phyloP scores from a whole-genome alignment of 1,139 yeast genomes.

The Pichia sorboxylosa region DNA sequence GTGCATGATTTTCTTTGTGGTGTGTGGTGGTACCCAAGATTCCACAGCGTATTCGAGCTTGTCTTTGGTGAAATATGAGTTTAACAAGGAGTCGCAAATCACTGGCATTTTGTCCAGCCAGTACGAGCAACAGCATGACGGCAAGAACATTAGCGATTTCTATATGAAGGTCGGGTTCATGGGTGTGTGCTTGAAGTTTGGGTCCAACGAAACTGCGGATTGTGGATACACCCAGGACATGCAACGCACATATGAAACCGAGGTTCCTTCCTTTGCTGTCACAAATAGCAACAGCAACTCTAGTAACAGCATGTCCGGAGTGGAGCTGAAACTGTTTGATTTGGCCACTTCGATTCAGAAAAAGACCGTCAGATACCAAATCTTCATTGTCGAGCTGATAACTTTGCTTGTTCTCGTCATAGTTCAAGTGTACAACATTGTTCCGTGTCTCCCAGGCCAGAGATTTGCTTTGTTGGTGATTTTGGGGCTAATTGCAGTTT shows the following conservation, averaged over 20 bases:
- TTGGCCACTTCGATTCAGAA: conserved; percentile 9
- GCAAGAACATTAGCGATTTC: conserved; percentile 22
- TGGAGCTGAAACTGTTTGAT: conserved; percentile 9
- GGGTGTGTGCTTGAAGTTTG: conserved; percentile 34
- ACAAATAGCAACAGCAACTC: conserved; percentile 7
- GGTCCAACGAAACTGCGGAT: conserved; percentile 3
- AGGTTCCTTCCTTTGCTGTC: conserved; percentile 12
- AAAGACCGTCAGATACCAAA: conserved; percentile 6
- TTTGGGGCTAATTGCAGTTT: neutral
- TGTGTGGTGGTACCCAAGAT: conserved; percentile 39
- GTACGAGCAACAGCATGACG: conserved; percentile 21
- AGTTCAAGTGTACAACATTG: conserved; percentile 8
- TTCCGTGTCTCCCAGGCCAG: conserved; percentile 11
- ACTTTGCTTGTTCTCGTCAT: conserved; percentile 5
- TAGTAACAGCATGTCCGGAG: too few species aligned
- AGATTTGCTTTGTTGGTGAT: conserved; percentile 1
- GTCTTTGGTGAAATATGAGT: conserved; percentile 34
- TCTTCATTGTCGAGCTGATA: conserved; percentile 10
- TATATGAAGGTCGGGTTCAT: conserved; percentile 38
- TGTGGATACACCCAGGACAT: conserved; percentile 13
- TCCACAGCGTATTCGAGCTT: conserved; percentile 33
- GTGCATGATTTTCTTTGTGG: conserved; percentile 33
- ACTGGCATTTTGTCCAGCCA: conserved; percentile 27
- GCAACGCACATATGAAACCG: conserved; percentile 3
- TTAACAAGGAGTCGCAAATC: conserved; percentile 33